A percentile compares a stretch with the other conserved stretches of the same genome.
Evolutionary conservation across 306 rosid species (phyloP).

Genomic region (Echinosophora koreensis): DNA sequence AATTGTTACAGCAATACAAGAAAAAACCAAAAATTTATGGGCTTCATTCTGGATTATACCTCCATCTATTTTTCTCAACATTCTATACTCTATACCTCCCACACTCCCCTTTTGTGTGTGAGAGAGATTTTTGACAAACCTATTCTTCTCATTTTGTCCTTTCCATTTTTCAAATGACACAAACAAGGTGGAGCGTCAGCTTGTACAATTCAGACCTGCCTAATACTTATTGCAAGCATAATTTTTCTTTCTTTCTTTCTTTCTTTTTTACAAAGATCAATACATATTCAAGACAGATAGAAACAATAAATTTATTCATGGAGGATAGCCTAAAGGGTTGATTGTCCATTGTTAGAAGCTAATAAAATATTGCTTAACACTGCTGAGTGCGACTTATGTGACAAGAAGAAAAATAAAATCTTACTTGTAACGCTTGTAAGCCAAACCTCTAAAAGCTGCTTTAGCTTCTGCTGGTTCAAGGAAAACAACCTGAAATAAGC

Average conservation of each 20-base stretch:
- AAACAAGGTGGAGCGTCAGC: background rate
- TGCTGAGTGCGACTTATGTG: background rate
- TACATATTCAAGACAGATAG: constrained; percentile 11
- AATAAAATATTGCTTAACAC: constrained; percentile 52
- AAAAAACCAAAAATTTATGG: background rate
- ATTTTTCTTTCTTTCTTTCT: background rate
- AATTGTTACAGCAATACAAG: background rate
- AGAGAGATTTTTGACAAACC: background rate
- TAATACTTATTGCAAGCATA: constrained; percentile 3
- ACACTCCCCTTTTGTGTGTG: background rate
- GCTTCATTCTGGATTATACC: background rate
- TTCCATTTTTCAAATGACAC: constrained; percentile 18
- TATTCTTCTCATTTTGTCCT: background rate
- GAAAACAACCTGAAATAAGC: constrained; percentile 75
- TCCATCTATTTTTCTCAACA: background rate
- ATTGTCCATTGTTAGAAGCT: constrained; percentile 13
- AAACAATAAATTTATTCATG: constrained; percentile 32
- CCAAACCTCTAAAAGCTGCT: constrained; percentile 83
- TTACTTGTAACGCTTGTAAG: constrained; percentile 88
- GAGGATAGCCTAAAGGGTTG: constrained; percentile 4
- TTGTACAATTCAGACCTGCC: constrained; percentile 16
- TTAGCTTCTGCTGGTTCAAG: constrained; percentile 87
- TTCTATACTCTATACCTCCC: background rate
- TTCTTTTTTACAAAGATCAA: constrained; percentile 19
- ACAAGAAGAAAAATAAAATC: constrained; percentile 46